Evolutionary conservation across 129 eudicot genomes (phyloP).

Genomic region (Rutidosis leptorrhynchoides): DNA sequence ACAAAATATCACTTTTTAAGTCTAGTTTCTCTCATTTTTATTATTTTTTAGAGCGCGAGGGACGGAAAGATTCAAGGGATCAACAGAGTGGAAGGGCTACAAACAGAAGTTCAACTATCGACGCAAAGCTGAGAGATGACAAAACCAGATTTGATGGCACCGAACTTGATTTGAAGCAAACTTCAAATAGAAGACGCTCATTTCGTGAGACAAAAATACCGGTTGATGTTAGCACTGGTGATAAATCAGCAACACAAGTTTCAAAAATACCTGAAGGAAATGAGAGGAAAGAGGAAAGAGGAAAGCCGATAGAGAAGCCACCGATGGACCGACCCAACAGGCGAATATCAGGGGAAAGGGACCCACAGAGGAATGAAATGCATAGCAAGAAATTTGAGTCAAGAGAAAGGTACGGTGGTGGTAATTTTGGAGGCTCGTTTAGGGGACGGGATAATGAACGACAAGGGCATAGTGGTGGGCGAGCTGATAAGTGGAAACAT

Average conservation of each 20-base stretch:
- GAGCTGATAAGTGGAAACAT: conserved; percentile 92
- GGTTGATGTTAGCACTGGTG: conserved; percentile 20
- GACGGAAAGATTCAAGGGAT: conserved; percentile 65
- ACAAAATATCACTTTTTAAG: not conserved
- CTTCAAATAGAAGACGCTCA: conserved; percentile 52
- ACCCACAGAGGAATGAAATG: conserved; percentile 32
- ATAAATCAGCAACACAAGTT: conserved; percentile 37
- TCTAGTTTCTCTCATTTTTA: conserved; percentile 4
- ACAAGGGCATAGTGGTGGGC: too few species aligned
- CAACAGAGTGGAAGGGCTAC: conserved; percentile 37
- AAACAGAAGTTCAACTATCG: conserved; percentile 27
- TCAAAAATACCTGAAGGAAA: conserved; percentile 22
- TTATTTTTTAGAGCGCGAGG: conserved; percentile 54
- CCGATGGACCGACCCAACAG: conserved; percentile 36
- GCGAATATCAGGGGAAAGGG: conserved; percentile 13
- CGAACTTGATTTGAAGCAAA: conserved; percentile 34
- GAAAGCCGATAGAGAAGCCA: too few species aligned
- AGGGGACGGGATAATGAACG: conserved; percentile 53
- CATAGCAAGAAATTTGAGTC: conserved; percentile 46
- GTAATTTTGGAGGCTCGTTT: conserved; percentile 33
- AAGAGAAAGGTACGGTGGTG: conserved; percentile 40
- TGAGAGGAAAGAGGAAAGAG: too few species aligned
- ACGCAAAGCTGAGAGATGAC: too few species aligned
- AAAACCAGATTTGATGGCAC: too few species aligned
- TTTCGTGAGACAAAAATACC: conserved; percentile 76